phyloP scores from a whole-genome alignment of 139 green algal species.

The Mesostigma viride region DNA sequence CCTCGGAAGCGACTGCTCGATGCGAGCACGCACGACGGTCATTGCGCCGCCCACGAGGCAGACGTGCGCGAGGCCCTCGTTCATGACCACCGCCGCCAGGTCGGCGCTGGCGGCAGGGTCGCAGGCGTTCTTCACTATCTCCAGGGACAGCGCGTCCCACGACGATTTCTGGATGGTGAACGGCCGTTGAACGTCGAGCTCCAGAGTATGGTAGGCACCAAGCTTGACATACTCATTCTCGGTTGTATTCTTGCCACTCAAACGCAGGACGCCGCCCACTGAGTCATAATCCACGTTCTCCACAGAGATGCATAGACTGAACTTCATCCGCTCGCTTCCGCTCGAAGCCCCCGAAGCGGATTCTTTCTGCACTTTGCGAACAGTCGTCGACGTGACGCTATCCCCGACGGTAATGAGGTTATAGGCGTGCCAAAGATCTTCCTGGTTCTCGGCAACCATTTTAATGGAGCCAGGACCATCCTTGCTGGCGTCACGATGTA shows the following conservation, averaged over 20 bases:
- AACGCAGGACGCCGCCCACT: conserved; percentile 23
- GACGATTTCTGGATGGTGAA: conserved; percentile 69
- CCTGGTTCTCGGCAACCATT: conserved; percentile 21
- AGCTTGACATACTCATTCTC: conserved; percentile 82
- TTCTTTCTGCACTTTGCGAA: conserved; percentile 34
- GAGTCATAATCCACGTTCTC: conserved; percentile 47
- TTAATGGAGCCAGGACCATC: conserved; percentile 18
- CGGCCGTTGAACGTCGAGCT: conserved; percentile 63
- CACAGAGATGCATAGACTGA: conserved; percentile 51
- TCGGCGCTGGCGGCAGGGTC: conserved; percentile 70
- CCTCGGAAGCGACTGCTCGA: conserved; percentile 75
- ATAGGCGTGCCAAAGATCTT: conserved; percentile 35
- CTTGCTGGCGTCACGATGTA: conserved; percentile 15
- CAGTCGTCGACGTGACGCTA: conserved; percentile 16
- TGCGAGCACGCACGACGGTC: conserved; percentile 58
- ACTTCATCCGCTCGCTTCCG: not conserved
- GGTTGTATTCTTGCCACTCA: conserved; percentile 44
- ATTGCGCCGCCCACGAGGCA: conserved; percentile 72
- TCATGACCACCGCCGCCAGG: conserved; percentile 79
- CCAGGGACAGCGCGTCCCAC: conserved; percentile 77
- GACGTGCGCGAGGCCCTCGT: conserved; percentile 80
- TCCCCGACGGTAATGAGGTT: conserved; percentile 26
- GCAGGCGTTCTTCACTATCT: conserved; percentile 43
- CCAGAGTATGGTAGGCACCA: conserved; percentile 82
- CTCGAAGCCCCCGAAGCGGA: not conserved